phyloP scores from a whole-genome alignment of 169 alveolate species.

The Pseudocohnilembus persalinus region DNA sequence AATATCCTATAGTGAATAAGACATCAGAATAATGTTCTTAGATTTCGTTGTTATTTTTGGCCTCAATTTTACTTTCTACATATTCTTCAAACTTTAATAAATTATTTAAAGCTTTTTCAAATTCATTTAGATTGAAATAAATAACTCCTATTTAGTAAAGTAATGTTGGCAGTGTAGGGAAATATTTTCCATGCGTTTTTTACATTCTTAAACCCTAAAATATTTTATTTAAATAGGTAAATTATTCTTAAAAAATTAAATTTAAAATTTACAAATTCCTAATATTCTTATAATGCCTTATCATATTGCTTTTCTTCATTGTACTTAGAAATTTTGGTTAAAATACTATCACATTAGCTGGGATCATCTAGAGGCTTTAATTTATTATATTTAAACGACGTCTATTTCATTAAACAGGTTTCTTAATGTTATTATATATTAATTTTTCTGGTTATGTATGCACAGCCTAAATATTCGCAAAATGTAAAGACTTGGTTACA shows the following conservation, averaged over 20 bases:
- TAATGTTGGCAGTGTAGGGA: background rate
- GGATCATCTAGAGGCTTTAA: too few relatives aligned
- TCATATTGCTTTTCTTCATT: too few relatives aligned
- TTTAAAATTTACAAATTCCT: too few relatives aligned
- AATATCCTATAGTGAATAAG: background rate
- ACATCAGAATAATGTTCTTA: background rate
- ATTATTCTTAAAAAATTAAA: too few relatives aligned
- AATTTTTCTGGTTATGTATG: background rate
- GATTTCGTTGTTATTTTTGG: background rate
- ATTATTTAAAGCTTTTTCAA: background rate
- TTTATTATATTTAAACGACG: too few relatives aligned
- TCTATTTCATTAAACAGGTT: background rate
- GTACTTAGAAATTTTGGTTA: too few relatives aligned
- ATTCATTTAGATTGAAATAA: background rate
- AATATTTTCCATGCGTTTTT: background rate
- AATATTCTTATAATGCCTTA: too few relatives aligned
- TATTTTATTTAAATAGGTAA: too few relatives aligned
- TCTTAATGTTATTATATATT: background rate
- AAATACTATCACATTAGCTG: too few relatives aligned
- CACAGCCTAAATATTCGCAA: background rate
- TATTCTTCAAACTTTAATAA: background rate
- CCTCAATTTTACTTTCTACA: background rate
- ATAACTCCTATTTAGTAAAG: background rate
- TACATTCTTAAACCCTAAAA: background rate
- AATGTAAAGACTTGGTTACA: background rate